A percentile compares a stretch with the other conserved stretches of the same genome.
Evolutionary conservation across 2,329 filamentous ascomycete genomes (phyloP).

Genomic region (Penicillium sp.): DNA sequence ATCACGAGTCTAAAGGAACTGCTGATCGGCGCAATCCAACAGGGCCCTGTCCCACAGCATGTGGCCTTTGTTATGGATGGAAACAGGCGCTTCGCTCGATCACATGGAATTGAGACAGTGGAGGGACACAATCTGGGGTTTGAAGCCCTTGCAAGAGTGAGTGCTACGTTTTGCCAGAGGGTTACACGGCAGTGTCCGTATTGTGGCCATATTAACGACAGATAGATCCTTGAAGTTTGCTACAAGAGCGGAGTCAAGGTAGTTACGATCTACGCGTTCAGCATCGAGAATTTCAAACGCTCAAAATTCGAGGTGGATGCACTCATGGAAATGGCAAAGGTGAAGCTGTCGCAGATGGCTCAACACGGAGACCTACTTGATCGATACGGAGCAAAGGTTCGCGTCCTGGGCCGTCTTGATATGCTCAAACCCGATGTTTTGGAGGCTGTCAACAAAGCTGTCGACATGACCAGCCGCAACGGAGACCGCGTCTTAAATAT

Average conservation of each 20-base stretch:
- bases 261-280: slow-evolving; percentile 97
- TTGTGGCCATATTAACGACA: slow-evolving; percentile 2
- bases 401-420: slow-evolving; percentile 79
- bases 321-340: slow-evolving; percentile 95
- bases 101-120: slow-evolving; percentile 89
- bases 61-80: slow-evolving; percentile 99
- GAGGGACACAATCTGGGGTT: slow-evolving; percentile 96
- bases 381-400: slow-evolving; percentile 83
- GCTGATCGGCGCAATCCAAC: slow-evolving; percentile 81
- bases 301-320: slow-evolving; percentile 96
- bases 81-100: slow-evolving; percentile 86
- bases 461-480: slow-evolving; percentile 83
- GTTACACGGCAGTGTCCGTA: slow-evolving; percentile 1
- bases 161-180: slow-evolving; percentile 27
- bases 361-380: slow-evolving; percentile 93
- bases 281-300: slow-evolving; percentile 97
- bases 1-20: slow-evolving; percentile 75
- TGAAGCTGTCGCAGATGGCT: slow-evolving; percentile 85
- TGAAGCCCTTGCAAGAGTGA: slow-evolving; percentile 82
- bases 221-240: slow-evolving; percentile 87
- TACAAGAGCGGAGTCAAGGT: slow-evolving; percentile 97
- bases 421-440: slow-evolving; percentile 84
- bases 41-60: slow-evolving; percentile 90
- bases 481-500: slow-evolving; percentile 80
- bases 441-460: slow-evolving; percentile 80